A percentile compares a stretch with the other conserved stretches of the same genome.
Conservation (phyloP, 2,329 filamentous ascomycete genomes). For the Claviceps cyperi region DNA sequence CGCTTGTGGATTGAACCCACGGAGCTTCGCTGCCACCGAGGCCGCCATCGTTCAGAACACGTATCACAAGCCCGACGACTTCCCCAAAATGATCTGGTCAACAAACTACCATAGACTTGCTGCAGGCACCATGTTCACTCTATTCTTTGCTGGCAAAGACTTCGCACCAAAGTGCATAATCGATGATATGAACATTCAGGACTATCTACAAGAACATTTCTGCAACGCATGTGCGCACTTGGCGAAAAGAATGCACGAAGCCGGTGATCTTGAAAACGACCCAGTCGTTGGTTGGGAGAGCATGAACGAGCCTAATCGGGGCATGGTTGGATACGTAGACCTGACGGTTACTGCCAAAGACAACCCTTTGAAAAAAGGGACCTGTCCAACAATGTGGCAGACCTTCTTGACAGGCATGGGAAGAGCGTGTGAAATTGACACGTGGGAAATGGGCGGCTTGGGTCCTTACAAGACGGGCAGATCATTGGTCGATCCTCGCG, state of each 20-base stretch:
- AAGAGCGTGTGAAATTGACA: slow-evolving; percentile 74
- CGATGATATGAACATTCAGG: slow-evolving; percentile 88
- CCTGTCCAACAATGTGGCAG: slow-evolving; percentile 88
- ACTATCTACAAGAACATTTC: slow-evolving; percentile 83
- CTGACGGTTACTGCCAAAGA: slow-evolving; percentile 69
- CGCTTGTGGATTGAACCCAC: slow-evolving; percentile 79
- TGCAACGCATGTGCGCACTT: slow-evolving; percentile 67
- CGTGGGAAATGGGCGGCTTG: slow-evolving; percentile 86
- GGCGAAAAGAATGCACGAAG: slow-evolving; percentile 72
- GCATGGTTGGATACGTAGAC: slow-evolving; percentile 71
- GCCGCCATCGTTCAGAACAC: slow-evolving; percentile 93
- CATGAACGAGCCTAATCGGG: slow-evolving; percentile 86
- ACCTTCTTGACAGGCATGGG: slow-evolving; percentile 85
- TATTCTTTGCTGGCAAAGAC: slow-evolving; percentile 82
- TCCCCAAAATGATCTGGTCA: slow-evolving; percentile 98
- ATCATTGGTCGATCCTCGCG: slow-evolving; percentile 73
- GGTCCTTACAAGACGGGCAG: slow-evolving; percentile 83
- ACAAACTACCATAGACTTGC: slow-evolving; percentile 89
- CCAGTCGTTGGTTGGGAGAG: slow-evolving; percentile 93
- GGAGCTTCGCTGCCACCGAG: slow-evolving; percentile 71
- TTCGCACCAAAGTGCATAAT: slow-evolving; percentile 96
- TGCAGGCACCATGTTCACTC: slow-evolving; percentile 79
- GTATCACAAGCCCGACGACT: slow-evolving; percentile 68
- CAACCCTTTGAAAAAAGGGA: slow-evolving; percentile 84
- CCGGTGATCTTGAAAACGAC: slow-evolving; percentile 73